Conservation (phyloP, 176 grass and related monocot genomes). For the Aegilops sharonensis region DNA sequence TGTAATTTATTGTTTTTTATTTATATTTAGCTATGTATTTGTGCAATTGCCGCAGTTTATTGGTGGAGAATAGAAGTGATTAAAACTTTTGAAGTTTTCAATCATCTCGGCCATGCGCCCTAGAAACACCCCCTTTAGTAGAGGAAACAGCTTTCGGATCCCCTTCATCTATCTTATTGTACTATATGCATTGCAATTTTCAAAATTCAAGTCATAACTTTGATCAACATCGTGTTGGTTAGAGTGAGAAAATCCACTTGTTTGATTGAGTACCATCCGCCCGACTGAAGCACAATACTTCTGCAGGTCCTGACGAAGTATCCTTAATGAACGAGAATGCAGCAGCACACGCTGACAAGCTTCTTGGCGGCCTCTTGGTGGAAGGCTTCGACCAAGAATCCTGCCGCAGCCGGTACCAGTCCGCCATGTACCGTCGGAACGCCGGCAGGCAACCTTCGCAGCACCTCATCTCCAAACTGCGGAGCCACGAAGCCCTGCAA, state of each 20-base stretch:
- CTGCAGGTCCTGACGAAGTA: not conserved
- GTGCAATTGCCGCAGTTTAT: constrained; percentile 15
- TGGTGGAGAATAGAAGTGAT: too few relatives aligned
- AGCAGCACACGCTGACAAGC: not conserved
- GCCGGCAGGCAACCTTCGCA: not conserved
- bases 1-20: too few relatives aligned
- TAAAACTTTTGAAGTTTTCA: too few relatives aligned
- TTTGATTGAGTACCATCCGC: not conserved
- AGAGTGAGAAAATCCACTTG: not conserved
- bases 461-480: constrained; percentile 19
- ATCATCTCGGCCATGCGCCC: not conserved
- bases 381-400: constrained; percentile 27
- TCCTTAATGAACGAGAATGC: not conserved
- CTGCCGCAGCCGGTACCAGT: constrained; percentile 44
- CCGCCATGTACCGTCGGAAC: constrained; percentile 16
- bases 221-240: too few relatives aligned
- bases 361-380: constrained; percentile 33
- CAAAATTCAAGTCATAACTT: too few relatives aligned
- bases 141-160: too few relatives aligned
- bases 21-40: too few relatives aligned
- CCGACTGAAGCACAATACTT: too few relatives aligned
- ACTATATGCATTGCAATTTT: too few relatives aligned
- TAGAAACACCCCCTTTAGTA: too few relatives aligned
- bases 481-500: constrained; percentile 29
- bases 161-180: too few relatives aligned